A percentile compares a stretch with the other conserved stretches of the same genome.
phyloP scores from a whole-genome alignment of 2,329 filamentous ascomycete genomes.

The Emmonsia crescens region DNA sequence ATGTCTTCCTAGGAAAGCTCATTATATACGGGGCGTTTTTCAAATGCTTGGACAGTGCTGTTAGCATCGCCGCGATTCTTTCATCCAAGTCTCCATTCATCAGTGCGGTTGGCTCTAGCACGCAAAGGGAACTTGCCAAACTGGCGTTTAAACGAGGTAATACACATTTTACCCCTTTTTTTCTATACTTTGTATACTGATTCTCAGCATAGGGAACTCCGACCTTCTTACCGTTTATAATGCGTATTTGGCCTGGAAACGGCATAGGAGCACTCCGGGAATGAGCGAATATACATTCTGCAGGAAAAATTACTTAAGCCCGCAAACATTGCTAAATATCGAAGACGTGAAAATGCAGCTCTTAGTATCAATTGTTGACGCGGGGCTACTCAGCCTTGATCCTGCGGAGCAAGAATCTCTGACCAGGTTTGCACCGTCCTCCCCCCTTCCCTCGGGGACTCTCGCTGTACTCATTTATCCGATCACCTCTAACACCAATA shows the following conservation, averaged over 20 bases:
- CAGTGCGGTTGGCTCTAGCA: constrained; percentile 70
- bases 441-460: background rate
- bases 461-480: constrained; percentile 1
- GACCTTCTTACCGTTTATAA: constrained; percentile 91
- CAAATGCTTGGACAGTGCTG: constrained; percentile 78
- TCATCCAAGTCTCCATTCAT: constrained; percentile 93
- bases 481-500: background rate
- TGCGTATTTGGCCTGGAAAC: constrained; percentile 82
- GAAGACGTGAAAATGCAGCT: constrained; percentile 94
- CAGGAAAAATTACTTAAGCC: constrained; percentile 82
- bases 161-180: background rate
- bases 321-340: constrained; percentile 81
- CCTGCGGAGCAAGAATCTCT: constrained; percentile 60
- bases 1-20: constrained; percentile 90
- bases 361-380: constrained; percentile 71
- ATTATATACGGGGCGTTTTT: constrained; percentile 79
- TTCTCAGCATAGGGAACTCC: constrained; percentile 53
- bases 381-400: constrained; percentile 67
- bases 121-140: constrained; percentile 70
- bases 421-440: constrained; percentile 43
- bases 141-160: constrained; percentile 62
- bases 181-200: background rate
- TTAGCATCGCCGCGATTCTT: constrained; percentile 85
- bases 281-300: constrained; percentile 81
- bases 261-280: constrained; percentile 59